Percentiles rank a stretch among this genome's conserved stretches.
Conservation (phyloP, 768 basidiomycete species). For the Tylopilus plumbeoviolaceoides region DNA sequence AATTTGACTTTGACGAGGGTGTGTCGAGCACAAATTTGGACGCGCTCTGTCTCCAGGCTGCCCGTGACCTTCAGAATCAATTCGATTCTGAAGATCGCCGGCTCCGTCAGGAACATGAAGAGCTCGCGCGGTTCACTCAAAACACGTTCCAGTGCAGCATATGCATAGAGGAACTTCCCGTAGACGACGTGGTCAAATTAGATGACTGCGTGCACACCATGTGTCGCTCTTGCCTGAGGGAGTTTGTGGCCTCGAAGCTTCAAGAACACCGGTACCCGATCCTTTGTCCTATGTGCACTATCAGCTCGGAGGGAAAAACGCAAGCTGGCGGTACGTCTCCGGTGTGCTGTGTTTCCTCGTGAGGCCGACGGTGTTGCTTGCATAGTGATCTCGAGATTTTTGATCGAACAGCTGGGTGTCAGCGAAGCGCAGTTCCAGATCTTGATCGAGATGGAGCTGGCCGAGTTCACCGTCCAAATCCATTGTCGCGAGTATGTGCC, state of each 20-base stretch:
- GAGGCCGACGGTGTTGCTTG: neutral
- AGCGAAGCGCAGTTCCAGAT: slow-evolving; percentile 37
- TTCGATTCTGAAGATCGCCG: slow-evolving; percentile 40
- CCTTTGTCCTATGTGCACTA: slow-evolving; percentile 53
- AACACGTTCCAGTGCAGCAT: slow-evolving; percentile 49
- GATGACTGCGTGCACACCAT: slow-evolving; percentile 47
- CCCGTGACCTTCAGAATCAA: slow-evolving; percentile 31
- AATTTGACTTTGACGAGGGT: slow-evolving; percentile 4
- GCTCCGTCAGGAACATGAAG: slow-evolving; percentile 33
- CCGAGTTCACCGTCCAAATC: slow-evolving; percentile 38
- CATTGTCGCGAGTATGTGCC: slow-evolving; percentile 48
- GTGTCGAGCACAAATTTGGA: neutral
- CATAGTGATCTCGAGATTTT: slow-evolving; percentile 36
- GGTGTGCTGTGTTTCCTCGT: neutral
- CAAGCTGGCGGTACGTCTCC: slow-evolving; percentile 32
- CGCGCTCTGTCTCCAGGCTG: slow-evolving; percentile 14
- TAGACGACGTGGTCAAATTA: slow-evolving; percentile 40
- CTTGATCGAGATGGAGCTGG: slow-evolving; percentile 46
- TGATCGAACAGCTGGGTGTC: slow-evolving; percentile 46
- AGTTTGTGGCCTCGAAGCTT: slow-evolving; percentile 42
- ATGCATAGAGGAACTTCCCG: slow-evolving; percentile 48
- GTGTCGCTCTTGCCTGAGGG: slow-evolving; percentile 50
- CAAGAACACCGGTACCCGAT: slow-evolving; percentile 55
- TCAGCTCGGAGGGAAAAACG: slow-evolving; percentile 18
- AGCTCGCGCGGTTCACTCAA: slow-evolving; percentile 30